Base-by-base conservation (phyloP, 768 basidiomycete species). In the Hirschioporus abietinus region DNA sequence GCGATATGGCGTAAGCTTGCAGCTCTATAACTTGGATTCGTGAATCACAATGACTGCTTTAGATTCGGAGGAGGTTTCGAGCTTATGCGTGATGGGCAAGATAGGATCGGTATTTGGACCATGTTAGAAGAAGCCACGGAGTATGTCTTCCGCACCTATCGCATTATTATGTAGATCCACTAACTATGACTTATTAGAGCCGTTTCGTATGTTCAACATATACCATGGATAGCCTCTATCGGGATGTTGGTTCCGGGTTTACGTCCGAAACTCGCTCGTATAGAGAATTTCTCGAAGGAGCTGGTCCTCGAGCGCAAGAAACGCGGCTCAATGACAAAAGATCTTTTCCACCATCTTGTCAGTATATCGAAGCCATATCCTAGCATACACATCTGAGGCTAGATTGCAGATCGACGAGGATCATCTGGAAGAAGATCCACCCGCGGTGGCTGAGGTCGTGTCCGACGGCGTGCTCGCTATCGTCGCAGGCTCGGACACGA, bases 401-500 rank as follows among this genome's bases (percentile, higher is more conserved):
- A 52, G 57, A 63, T 9, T 60, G 61, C 65, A 80, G 79, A 80
- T 79, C 27, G 78, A 82, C 60, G 81, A 81, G 70, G 81, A 78
- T 52, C 79, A 77, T 17, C 72, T 52, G 12, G 42, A 77, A 17
- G 42, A 70, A 0, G 69, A 70, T 10, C 71, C 76, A 12, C 77
- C 72, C 25, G 73, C 76, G 7, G 70, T 76, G 26, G 60, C 73
- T 9, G 68, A 76, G 24, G 73, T 83, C 20, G 67, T 75, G 10
- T 75, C 78, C 0, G 79, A 83, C 36, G 75, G 76, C 15, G 66
- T 75, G 1, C 74, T 84, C 24, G 77, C 75, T 23, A 76, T 81
- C 27, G 57, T 79, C 24, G 84, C 83, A 17, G 84, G 84, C 10
- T 76, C 82, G 23, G 84, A 85, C 68, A 86, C 84, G 1, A 79